Percentiles rank a stretch among this genome's conserved stretches.
Evolutionary conservation across 2,329 filamentous ascomycete genomes (phyloP).

Genomic region (Trichoderma lentiforme): DNA sequence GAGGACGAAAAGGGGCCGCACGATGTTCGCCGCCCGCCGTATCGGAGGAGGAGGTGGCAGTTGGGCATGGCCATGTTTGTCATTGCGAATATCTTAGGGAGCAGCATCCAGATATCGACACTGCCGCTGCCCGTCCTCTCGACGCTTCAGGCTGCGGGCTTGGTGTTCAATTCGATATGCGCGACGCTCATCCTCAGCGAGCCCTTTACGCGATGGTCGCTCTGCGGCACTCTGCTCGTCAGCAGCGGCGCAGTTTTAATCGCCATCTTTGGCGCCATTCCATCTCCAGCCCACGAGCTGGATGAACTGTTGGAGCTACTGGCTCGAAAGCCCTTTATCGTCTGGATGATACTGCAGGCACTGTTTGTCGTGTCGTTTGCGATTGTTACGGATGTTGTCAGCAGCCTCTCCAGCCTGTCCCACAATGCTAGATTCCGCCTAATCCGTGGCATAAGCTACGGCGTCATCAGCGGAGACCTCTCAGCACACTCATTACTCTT

Average conservation of each 20-base stretch:
- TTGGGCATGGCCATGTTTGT: slow-evolving; percentile 97
- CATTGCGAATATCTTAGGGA: slow-evolving; percentile 87
- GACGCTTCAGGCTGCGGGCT: slow-evolving; percentile 88
- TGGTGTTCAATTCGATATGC: slow-evolving; percentile 98
- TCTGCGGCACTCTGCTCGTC: slow-evolving; percentile 84
- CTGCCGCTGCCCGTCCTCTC: slow-evolving; percentile 91
- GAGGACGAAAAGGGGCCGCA: slow-evolving; percentile 88
- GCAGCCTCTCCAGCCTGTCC: slow-evolving; percentile 49
- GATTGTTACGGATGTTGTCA: slow-evolving; percentile 56
- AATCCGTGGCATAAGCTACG: slow-evolving; percentile 79
- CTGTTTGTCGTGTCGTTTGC: slow-evolving; percentile 69
- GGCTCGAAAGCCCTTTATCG: slow-evolving; percentile 68
- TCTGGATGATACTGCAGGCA: slow-evolving; percentile 83
- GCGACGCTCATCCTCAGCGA: slow-evolving; percentile 89
- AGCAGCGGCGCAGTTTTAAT: slow-evolving; percentile 87
- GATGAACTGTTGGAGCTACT: slow-evolving; percentile 76
- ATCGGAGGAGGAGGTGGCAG: slow-evolving; percentile 91
- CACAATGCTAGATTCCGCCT: slow-evolving; percentile 68
- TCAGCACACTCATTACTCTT: slow-evolving; percentile 91
- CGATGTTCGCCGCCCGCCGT: slow-evolving; percentile 78
- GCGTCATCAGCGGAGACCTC: slow-evolving; percentile 84
- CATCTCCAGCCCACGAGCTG: slow-evolving; percentile 85
- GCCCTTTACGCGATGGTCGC: slow-evolving; percentile 91
- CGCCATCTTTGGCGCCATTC: slow-evolving; percentile 88
- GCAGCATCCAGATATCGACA: slow-evolving; percentile 95